Base-by-base conservation (phyloP, 2,329 filamentous ascomycete species). In the Cladosporium sp. region DNA sequence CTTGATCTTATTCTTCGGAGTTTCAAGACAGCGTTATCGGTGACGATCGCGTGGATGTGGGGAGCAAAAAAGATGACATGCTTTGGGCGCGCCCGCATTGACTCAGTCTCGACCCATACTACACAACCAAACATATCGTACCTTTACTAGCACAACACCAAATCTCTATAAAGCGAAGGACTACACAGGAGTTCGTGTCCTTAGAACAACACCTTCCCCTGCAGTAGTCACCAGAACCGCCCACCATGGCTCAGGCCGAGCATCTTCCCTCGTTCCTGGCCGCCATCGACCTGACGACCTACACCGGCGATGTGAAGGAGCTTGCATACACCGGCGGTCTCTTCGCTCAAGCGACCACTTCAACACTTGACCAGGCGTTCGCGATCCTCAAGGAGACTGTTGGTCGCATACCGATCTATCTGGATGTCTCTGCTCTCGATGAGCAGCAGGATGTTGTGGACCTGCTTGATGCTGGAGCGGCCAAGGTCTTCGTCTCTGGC, bases 381-480 rank as follows among this genome's bases (percentile, higher is more conserved):
- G 38, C 63, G 19, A 80, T 85, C 63, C 72, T 86, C 40, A 76
- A 77, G 51, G 69, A 77, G 48, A 79, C 82, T 40, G 78, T 83
- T 58, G 73, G 75, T 50, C 69, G 71, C 8, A 78, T 81, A 49
- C 69, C 77, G 59, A 80, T 87, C 58, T 90, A 87, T 68, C 80
- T 95, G 59, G 89, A 95, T 63, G 89, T 84, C 46, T 85, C 87
- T 4, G 72, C 73, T 18, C 77, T 97, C 37, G 70, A 80, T 32
- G 83, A 83, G 9, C 74, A 76, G 52, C 85, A 90, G 59, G 86
- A 95, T 58, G 76, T 97, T 34, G 73, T 92, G 50, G 80, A 86
- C 43, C 78, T 97, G 34, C 82, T 98, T 52, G 88, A 98, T 68
- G 81, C 84, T 58, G 93, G 93, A 55, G 89, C 90, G 6, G 81